phyloP scores from a whole-genome alignment of 352 stramenopile genomes.

The Phytophthora fragariaefolia region DNA sequence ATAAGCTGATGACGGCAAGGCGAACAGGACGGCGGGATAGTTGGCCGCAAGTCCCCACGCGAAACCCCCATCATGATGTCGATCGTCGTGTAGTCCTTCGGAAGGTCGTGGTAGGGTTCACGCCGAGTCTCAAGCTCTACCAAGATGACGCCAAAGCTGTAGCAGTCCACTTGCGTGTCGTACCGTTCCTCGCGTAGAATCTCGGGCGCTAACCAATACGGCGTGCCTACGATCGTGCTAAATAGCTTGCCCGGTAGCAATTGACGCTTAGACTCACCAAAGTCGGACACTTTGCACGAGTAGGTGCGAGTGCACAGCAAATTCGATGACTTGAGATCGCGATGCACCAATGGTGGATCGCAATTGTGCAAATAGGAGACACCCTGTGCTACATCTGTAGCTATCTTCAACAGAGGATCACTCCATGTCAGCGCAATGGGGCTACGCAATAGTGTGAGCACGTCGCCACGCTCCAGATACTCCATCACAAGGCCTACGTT shows the following conservation, averaged over 20 bases:
- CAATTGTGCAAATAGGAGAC: constrained; percentile 86
- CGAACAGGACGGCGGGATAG: constrained; percentile 65
- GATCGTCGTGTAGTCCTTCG: constrained; percentile 66
- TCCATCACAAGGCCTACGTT: constrained; percentile 83
- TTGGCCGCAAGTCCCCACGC: constrained; percentile 61
- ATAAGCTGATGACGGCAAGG: constrained; percentile 74
- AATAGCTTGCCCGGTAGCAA: constrained; percentile 53
- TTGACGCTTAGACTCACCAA: constrained; percentile 77
- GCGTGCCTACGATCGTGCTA: constrained; percentile 82
- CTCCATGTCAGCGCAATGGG: constrained; percentile 75
- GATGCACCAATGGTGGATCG: constrained; percentile 79
- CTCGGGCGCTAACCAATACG: constrained; percentile 88
- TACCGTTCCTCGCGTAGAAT: constrained; percentile 86
- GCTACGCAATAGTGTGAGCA: constrained; percentile 67
- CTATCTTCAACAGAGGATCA: constrained; percentile 82
- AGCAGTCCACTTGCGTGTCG: constrained; percentile 85
- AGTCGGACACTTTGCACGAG: constrained; percentile 86
- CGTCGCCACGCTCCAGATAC: constrained; percentile 77
- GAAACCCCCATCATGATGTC: constrained; percentile 87
- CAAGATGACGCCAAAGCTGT: constrained; percentile 90
- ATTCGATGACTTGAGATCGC: constrained; percentile 86
- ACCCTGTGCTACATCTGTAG: constrained; percentile 81
- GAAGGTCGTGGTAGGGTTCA: constrained; percentile 74
- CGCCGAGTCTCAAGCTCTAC: constrained; percentile 82
- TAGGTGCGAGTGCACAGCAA: constrained; percentile 77